phyloP scores from a whole-genome alignment of 768 basidiomycete species.

The Dentipellis sp. region DNA sequence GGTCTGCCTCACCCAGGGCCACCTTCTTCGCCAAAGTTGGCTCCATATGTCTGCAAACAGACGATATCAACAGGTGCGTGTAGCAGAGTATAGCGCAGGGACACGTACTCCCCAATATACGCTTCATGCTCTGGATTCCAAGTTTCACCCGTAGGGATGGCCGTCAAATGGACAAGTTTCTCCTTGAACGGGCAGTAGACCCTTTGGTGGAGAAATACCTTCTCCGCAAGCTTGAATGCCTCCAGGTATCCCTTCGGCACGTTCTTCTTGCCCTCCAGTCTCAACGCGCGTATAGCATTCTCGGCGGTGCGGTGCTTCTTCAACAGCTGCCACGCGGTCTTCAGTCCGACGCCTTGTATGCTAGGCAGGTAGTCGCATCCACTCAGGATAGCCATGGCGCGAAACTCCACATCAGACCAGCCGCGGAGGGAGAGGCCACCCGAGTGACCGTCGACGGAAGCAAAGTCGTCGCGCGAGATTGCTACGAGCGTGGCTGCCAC shows the following conservation, averaged over 20 bases:
- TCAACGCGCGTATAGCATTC: conserved; percentile 66
- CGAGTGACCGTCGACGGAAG: conserved; percentile 27
- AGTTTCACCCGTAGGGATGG: conserved; percentile 38
- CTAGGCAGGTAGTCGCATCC: conserved; percentile 92
- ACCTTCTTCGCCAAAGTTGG: conserved; percentile 53
- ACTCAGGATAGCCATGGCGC: conserved; percentile 87
- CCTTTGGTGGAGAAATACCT: conserved; percentile 87
- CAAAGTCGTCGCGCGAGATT: conserved; percentile 63
- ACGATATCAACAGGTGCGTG: conserved; percentile 2
- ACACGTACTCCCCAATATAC: conserved; percentile 61
- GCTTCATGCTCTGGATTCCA: conserved; percentile 57
- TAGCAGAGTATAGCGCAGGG: neutral
- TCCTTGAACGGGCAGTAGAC: conserved; percentile 73
- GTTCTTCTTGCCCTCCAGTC: conserved; percentile 73
- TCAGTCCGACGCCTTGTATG: conserved; percentile 86
- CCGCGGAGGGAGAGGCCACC: conserved; percentile 69
- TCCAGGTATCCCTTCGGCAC: conserved; percentile 73
- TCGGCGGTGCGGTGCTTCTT: conserved; percentile 82
- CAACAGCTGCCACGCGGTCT: conserved; percentile 80
- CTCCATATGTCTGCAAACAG: conserved; percentile 47
- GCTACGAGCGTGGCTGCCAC: conserved; percentile 53
- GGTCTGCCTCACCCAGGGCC: conserved; percentile 63
- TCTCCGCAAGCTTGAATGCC: conserved; percentile 75
- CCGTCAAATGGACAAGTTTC: conserved; percentile 62
- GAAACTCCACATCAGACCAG: conserved; percentile 87